Percentiles rank a stretch among this genome's conserved stretches.
phyloP scores from a whole-genome alignment of 768 basidiomycete species.

The Hortiboletus flavorubellus region DNA sequence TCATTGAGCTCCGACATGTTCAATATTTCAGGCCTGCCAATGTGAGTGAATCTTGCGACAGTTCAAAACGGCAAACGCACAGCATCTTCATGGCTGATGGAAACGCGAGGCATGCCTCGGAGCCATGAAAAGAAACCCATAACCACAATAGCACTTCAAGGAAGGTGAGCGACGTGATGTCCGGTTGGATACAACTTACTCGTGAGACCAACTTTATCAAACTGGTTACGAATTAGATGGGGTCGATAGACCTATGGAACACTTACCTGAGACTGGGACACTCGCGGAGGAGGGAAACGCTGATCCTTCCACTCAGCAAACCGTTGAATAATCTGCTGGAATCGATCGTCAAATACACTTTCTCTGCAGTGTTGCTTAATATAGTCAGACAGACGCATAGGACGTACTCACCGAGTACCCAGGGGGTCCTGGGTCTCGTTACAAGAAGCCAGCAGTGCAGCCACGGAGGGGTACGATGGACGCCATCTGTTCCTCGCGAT shows the following conservation, averaged over 20 bases:
- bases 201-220: conserved; percentile 87
- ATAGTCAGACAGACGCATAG: background rate
- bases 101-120: conserved; percentile 71
- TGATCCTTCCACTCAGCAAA: conserved; percentile 70
- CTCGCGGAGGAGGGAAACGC: conserved; percentile 81
- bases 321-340: conserved; percentile 53
- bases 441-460: conserved; percentile 57
- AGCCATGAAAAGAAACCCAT: conserved; percentile 71
- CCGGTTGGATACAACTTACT: conserved; percentile 38
- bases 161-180: conserved; percentile 15
- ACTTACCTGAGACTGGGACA: conserved; percentile 71
- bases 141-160: conserved; percentile 73
- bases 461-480: conserved; percentile 57
- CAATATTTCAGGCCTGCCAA: conserved; percentile 75
- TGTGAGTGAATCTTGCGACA: conserved; percentile 2
- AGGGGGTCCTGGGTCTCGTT: conserved; percentile 52
- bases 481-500: conserved; percentile 63
- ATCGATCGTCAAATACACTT: conserved; percentile 51
- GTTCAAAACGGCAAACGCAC: conserved; percentile 42
- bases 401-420: conserved; percentile 46
- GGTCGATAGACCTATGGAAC: background rate
- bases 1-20: conserved; percentile 91
- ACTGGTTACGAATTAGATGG: conserved; percentile 41
- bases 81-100: conserved; percentile 75
- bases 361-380: conserved; percentile 37